These are phyloP conservation scores for Aureobasidium sp. DNA, from an alignment of 2,329 filamentous ascomycete genomes.

Conservation along the genomic window DNA sequence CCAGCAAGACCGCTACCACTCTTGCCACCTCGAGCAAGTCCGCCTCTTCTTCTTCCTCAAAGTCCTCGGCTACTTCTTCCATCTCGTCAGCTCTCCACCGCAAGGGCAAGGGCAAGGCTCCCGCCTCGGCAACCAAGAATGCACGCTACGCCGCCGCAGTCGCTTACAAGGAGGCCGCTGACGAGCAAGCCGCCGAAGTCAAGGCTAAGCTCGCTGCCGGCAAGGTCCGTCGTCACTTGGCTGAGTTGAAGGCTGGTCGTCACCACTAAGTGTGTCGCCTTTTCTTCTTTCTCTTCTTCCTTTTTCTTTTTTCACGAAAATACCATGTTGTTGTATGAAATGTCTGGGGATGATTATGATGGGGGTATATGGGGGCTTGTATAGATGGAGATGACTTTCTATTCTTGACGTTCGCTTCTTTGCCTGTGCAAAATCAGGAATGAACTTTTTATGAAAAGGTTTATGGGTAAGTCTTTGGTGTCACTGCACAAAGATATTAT, in stretches of 20 bases:
- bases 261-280: background rate
- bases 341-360: background rate
- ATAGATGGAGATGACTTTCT: background rate
- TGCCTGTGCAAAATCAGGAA: background rate
- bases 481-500: background rate
- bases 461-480: background rate
- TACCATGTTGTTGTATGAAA: background rate
- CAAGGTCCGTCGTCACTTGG: background rate
- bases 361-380: background rate
- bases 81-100: background rate
- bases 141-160: slow-evolving; percentile 8
- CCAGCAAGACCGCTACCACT: background rate
- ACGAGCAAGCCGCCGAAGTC: slow-evolving; percentile 9
- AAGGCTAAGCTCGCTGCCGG: slow-evolving; percentile 7
- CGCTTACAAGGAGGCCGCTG: background rate
- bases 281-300: background rate
- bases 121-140: background rate
- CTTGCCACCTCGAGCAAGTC: background rate
- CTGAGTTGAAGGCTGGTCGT: slow-evolving; percentile 8
- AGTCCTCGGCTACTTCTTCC: background rate
- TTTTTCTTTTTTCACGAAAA: background rate
- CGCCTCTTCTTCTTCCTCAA: background rate
- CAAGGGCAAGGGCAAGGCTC: slow-evolving; percentile 7
- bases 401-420: background rate
- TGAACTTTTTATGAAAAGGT: background rate